Evolutionary conservation across 1,139 yeast genomes (phyloP), one percentile per base, ranked within the genome.

Genomic region (Pichia sp.): DNA sequence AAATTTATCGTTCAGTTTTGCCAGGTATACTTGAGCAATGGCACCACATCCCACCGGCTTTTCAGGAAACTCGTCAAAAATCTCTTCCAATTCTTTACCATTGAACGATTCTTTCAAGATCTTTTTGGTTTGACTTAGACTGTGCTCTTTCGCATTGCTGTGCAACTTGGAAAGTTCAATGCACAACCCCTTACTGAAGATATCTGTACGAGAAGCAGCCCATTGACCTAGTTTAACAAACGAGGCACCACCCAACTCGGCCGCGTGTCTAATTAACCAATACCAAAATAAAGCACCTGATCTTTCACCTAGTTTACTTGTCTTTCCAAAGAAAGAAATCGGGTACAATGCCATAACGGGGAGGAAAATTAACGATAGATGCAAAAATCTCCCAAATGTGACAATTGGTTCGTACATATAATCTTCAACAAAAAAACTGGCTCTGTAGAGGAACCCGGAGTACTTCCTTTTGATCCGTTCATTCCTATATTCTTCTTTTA

Each of bases 141-240:
- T 68, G 65, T 92, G 99, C 4, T 85, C 74, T 48, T 75, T 77
- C 11, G 92, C 90, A 59, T 86, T 79, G 11, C 96, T 85, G 61
- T 92, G 98, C 45, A 92, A 67, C 35, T 76, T 67, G 3, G 87
- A 77, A 56, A 92, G 66, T 58, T 85, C 92, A 28, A 76, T 76
- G 62, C 98, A 92, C 64, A 92, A 66, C 41, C 76, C 86, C 44
- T 68, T 69, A 3, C 96, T 84, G 64, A 92, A 90, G 37, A 92
- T 85, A 64, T 92, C 99, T 0, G 95, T 85, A 65, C 99, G 75
- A n/a, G 96, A 85, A 3, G 97, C 97, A 0, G 98, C 98, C 99
- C 99, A 92, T 68, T 94, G 98, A 4, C 97, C 98, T 51, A 92
- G 72, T 64, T 92, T 92, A 51, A 92, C 86, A 63, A 92, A 92